Base-by-base conservation (phyloP, 2,329 filamentous ascomycete species). In the Colletotrichum tropicale region DNA sequence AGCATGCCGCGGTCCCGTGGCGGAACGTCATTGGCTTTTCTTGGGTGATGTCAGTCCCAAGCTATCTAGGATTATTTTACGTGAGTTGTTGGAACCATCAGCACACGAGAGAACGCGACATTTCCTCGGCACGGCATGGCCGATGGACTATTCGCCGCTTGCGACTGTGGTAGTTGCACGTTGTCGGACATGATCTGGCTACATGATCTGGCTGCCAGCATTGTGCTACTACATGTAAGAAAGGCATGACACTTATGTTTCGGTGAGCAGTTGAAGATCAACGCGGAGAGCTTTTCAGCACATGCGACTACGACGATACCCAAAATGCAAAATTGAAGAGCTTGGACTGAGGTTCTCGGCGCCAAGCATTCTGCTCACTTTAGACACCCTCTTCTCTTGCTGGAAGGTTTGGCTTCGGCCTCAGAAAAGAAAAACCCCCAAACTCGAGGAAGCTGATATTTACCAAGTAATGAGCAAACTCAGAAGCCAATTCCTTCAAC, bases 401-500 rank as follows among this genome's bases (percentile, higher is more conserved):
- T 36, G 34, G 0, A 1, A 36, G 34, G 15, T 36, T n/a, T 15
- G 32, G 13, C 32, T 10, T 6, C 9, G 9, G 38, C 18, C 18
- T 18, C 8, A 18, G 8, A 18, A 38, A 18, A 43, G 1, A 10
- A 6, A 43, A 18, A 34, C 32, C 1, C 16, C 18, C 9, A 21
- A 7, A 12, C 6, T 48, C 1, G n/a, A 48, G 10, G 10, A 21
- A 7, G n/a, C 5, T 48, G 10, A 13, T 12, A 48, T 21, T 48
- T 48, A 13, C 2, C n/a, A 13, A 48, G 18, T 0, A 21, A 21
- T 21, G 43, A 21, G 43, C 10, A 48, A 21, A 21, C 9, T 48
- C 38, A 12, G 5, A 6, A 21, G 5, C 4, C 5, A 48, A 1
- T 6, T 10, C 38, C 18, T 0, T 48, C 0, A n/a, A 21, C n/a